Evolutionary conservation across 805 yeast species (phyloP).

Genomic region (Torulaspora delbrueckii): DNA sequence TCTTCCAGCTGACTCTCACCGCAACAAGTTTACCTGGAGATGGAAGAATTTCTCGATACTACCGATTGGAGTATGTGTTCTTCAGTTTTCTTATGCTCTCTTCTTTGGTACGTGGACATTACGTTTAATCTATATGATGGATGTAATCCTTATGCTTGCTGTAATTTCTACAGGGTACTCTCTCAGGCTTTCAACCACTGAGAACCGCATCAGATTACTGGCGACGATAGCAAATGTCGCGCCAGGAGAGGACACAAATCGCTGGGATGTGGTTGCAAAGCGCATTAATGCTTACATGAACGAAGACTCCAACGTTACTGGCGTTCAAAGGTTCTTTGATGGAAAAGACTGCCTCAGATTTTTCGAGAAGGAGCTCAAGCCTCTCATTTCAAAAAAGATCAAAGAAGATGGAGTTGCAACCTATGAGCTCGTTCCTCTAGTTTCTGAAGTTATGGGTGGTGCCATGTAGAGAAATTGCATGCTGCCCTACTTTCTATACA

Average conservation of each 20-base stretch:
- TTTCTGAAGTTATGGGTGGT: neutral
- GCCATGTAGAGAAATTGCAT: too few species aligned
- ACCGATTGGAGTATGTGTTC: too few species aligned
- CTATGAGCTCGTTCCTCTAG: slow-evolving; percentile 1
- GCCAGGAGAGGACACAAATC: neutral
- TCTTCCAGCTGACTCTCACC: neutral
- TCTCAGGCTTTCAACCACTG: neutral
- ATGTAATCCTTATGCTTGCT: neutral
- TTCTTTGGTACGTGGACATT: neutral
- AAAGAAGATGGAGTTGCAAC: neutral
- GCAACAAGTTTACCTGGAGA: neutral
- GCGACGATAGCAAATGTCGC: neutral
- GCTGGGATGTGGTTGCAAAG: slow-evolving; percentile 5
- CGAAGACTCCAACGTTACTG: neutral
- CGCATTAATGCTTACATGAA: slow-evolving; percentile 1
- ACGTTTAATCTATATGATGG: neutral
- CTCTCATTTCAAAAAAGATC: neutral
- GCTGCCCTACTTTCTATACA: too few species aligned
- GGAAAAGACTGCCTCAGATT: slow-evolving; percentile 4
- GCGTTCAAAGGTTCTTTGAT: neutral
- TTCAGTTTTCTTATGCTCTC: too few species aligned
- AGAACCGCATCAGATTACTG: neutral
- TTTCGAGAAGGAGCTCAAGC: neutral
- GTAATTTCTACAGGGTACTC: neutral
- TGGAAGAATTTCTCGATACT: neutral